Evolutionary conservation across 1,284 basidiomycete genomes (phyloP).

Genomic region (Inonotus hispidus): DNA sequence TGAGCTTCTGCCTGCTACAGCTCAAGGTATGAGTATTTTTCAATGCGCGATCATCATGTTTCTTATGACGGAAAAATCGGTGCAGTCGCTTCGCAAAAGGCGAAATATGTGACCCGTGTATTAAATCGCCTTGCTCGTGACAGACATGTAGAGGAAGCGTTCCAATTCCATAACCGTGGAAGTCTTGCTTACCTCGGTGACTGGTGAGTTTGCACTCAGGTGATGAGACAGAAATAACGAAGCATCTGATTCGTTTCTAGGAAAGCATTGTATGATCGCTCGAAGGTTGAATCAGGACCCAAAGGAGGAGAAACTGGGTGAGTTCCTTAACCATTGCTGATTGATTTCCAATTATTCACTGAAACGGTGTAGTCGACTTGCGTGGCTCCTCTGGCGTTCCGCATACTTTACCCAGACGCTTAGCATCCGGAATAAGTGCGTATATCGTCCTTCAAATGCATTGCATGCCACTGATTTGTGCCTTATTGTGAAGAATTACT

Average conservation of each 20-base stretch:
- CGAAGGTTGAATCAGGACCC: constrained; percentile 45
- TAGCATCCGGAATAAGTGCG: constrained; percentile 68
- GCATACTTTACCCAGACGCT: constrained; percentile 80
- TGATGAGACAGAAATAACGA: not conserved
- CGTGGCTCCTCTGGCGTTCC: constrained; percentile 78
- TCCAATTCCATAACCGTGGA: constrained; percentile 68
- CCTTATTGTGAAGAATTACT: constrained; percentile 44
- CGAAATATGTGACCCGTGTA: constrained; percentile 63
- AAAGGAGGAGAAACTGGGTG: constrained; percentile 60
- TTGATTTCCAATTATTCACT: constrained; percentile 1
- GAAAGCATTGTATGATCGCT: constrained; percentile 73
- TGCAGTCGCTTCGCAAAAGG: constrained; percentile 78
- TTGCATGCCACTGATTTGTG: not conserved
- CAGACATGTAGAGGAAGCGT: constrained; percentile 38
- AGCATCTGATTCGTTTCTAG: constrained; percentile 33
- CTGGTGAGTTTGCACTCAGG: constrained; percentile 41
- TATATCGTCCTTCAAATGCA: no score
- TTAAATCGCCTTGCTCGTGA: constrained; percentile 58
- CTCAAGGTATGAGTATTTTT: constrained; percentile 49
- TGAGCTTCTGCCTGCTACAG: constrained; percentile 74
- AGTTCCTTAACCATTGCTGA: constrained; percentile 18
- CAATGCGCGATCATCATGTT: not conserved
- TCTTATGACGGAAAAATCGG: constrained; percentile 16
- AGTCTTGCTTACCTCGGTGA: constrained; percentile 79
- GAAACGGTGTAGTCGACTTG: constrained; percentile 37